A percentile compares a stretch with the other conserved stretches of the same genome.
phyloP scores from a whole-genome alignment of 495 filamentous ascomycete genomes.

The Tuber borchii region DNA sequence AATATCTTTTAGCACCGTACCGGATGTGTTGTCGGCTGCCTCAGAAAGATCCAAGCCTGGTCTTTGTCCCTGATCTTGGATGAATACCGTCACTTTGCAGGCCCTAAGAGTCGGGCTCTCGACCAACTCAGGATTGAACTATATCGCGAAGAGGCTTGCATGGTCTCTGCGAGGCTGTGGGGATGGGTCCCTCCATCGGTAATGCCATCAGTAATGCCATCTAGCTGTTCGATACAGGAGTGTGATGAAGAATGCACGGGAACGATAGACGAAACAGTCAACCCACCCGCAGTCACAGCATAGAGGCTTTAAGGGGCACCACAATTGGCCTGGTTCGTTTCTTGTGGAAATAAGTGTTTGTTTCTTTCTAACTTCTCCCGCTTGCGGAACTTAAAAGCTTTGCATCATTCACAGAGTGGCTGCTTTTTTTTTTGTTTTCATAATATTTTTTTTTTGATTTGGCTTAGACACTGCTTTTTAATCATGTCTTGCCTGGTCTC shows the following conservation, averaged over 20 bases:
- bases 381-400: background rate
- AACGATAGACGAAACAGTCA: background rate
- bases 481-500: background rate
- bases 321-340: background rate
- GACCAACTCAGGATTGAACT: conserved; percentile 52
- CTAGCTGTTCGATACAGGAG: conserved; percentile 31
- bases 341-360: background rate
- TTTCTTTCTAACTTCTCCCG: background rate
- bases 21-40: conserved; percentile 67
- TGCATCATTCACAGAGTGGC: background rate
- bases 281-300: background rate
- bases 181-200: conserved; percentile 38
- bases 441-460: background rate
- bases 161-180: conserved; percentile 35
- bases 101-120: conserved; percentile 54
- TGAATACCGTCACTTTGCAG: conserved; percentile 64
- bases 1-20: conserved; percentile 60
- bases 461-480: background rate
- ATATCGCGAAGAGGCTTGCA: conserved; percentile 32
- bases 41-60: conserved; percentile 62
- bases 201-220: conserved; percentile 32
- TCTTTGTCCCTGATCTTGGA: conserved; percentile 50
- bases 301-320: background rate
- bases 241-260: conserved; percentile 18
- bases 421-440: background rate